Evolutionary conservation across 2,329 filamentous ascomycete species (phyloP).

Genomic region (Sporothrix schenckii): DNA sequence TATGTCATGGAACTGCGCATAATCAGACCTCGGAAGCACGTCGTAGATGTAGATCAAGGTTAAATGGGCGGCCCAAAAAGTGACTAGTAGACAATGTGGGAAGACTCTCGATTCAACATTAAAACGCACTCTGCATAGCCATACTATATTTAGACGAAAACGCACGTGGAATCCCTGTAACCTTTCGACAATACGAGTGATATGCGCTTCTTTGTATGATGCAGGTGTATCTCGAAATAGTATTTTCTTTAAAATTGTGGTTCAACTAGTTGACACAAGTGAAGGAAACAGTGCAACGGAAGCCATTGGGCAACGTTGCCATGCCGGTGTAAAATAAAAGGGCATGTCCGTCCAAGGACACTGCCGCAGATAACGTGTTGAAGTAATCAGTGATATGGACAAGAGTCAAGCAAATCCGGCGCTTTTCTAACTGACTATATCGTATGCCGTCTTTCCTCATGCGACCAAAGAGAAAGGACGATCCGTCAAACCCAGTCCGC

Average conservation of each 20-base stretch:
- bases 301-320: not conserved
- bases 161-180: not conserved
- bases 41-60: not conserved
- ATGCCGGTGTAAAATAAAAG: not conserved
- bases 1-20: not conserved
- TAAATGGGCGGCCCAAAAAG: not conserved
- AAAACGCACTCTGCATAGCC: not conserved
- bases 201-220: not conserved
- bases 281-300: too few relatives aligned
- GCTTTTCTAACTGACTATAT: constrained; percentile 16
- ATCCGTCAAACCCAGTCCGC: not conserved
- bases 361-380: constrained; percentile 2
- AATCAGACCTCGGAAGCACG: not conserved
- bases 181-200: not conserved
- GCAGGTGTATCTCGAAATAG: not conserved
- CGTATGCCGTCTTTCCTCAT: not conserved
- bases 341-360: not conserved
- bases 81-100: not conserved
- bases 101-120: not conserved
- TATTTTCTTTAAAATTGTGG: not conserved
- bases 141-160: not conserved
- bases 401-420: not conserved
- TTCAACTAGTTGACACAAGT: too few relatives aligned
- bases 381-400: not conserved
- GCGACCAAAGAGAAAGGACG: constrained; percentile 20